Evolutionary conservation across 2,329 filamentous ascomycete genomes (phyloP), one percentile per base, ranked within the genome.

Genomic region (Xylariales sp.): DNA sequence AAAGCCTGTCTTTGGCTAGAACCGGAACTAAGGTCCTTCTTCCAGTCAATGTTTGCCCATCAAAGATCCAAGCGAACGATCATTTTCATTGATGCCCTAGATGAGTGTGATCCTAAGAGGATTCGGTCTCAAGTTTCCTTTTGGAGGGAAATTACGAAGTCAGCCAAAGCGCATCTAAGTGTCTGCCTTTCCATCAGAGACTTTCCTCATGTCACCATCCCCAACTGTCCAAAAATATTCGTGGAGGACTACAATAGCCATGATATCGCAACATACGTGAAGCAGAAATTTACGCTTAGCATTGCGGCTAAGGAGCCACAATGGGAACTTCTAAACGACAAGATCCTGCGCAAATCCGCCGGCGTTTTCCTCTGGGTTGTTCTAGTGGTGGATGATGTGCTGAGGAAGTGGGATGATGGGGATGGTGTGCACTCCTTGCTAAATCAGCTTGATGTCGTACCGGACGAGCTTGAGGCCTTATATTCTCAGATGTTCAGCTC

Each of bases 331-430:
- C 14, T 58, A 48, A 23, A 39, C 30, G 32, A 59, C 16, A 50
- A 34, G 5, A 16, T 59, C 18, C 5, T 59, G 9, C 16, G n/a
- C n/a, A 59, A 59, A 59, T 36, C 56, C 16, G 30, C 43, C 9
- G 55, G 55, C 10, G 43, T 48, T 1, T 58, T 58, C 39, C 55
- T 58, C 16, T 59, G 56, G 56, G 56, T 59, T 9, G 45, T 59
- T 41, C 14, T 50, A 16, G 56, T 59, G 8, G 30, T 50, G 5
- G 34, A 59, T 16, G 46, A 49, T 39, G 5, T 59, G 9, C 34
- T 59, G 4, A 3, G 30, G 3, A 30, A 28, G 45, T 50, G 45
- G 56, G n/a, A 49, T 32, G 32, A 50, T 6, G 46, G 56, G n/a
- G 5, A 30, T 4, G 14, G 56, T 41, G 5, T 50, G 3, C 16